Percentiles rank a stretch among this genome's conserved stretches.
Evolutionary conservation across 176 grass and related monocot genomes (phyloP).

Genomic region (Triticum monococcum): DNA sequence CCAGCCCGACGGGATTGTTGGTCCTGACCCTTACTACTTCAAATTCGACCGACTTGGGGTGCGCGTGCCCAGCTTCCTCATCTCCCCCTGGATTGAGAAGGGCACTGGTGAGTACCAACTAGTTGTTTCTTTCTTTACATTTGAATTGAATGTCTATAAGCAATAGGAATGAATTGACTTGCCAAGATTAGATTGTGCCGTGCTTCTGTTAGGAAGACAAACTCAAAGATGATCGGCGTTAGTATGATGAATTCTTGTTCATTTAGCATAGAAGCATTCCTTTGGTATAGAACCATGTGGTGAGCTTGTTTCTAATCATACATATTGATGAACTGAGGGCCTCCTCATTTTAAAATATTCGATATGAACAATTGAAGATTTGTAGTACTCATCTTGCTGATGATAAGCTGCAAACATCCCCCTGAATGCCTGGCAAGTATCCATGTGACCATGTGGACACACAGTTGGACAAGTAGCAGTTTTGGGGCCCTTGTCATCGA

Average conservation of each 20-base stretch:
- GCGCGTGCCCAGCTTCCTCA: constrained; percentile 66
- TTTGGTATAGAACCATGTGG: background rate
- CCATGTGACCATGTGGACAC: background rate
- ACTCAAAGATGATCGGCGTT: background rate
- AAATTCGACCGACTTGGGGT: constrained; percentile 91
- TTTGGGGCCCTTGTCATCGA: background rate
- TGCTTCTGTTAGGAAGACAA: background rate
- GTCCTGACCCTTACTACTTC: constrained; percentile 92
- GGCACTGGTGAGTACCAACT: constrained; percentile 42
- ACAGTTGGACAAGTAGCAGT: background rate
- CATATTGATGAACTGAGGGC: background rate
- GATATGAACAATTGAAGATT: no score
- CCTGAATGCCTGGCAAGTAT: background rate
- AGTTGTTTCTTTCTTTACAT: no score
- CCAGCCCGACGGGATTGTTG: constrained; percentile 87
- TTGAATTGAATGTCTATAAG: no score
- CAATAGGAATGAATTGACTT: background rate
- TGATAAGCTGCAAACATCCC: background rate
- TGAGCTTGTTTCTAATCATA: background rate
- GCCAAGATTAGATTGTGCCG: background rate
- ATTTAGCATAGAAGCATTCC: background rate
- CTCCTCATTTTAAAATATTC: background rate
- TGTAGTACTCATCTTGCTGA: background rate
- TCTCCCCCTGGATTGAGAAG: constrained; percentile 89
- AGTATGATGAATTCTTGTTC: background rate